Evolutionary conservation across 2,329 filamentous ascomycete species (phyloP), one percentile per base, ranked within the genome.

Genomic region (Fusarium xylarioides): DNA sequence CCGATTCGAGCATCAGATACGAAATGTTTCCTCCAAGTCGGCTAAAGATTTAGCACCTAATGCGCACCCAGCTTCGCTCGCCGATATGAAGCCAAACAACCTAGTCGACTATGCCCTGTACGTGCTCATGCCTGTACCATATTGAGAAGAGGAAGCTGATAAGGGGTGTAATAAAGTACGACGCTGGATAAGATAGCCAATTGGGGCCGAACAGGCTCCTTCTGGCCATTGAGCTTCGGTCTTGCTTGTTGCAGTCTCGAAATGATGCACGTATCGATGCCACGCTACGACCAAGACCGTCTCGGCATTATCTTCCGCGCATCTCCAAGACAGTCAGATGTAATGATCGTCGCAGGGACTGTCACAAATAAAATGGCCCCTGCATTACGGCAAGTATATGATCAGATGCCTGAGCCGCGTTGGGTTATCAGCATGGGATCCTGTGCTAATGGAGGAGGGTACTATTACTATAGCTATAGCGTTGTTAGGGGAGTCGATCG

Each of bases 401-500:
- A 92, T 71, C 90, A 91, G 80, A 91, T 91, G 90, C 89, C 90
- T 0, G 90, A 91, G 30, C 90, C 90, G 0, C 82, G 86, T 68
- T 91, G 89, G 89, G 82, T 86, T 28, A 89, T 92, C 73, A 91
- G 88, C 75, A 92, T 92, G 91, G 91, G 91, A 11, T 90, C 87
- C 63, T 93, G 91, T 78, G 91, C 91, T 32, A 93, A 93, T 78
- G 91, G 91, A 28, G 91, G 91, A 63, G 91, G 91, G 19, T 93
- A 93, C 81, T 93, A 93, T 80, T 91, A 93, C 80, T 93, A 93
- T 81, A 91, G 89, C 78, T 93, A 93, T 81, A 88, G 85, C 56
- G 90, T 92, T 19, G 86, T 90, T 19, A 83, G 91, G 42, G 91
- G 91, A 0, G 90, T 90, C 67, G 91, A 92, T 79, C 82, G 91